Conservation (phyloP, 495 filamentous ascomycete genomes). For the Xylaria bambusicola region DNA sequence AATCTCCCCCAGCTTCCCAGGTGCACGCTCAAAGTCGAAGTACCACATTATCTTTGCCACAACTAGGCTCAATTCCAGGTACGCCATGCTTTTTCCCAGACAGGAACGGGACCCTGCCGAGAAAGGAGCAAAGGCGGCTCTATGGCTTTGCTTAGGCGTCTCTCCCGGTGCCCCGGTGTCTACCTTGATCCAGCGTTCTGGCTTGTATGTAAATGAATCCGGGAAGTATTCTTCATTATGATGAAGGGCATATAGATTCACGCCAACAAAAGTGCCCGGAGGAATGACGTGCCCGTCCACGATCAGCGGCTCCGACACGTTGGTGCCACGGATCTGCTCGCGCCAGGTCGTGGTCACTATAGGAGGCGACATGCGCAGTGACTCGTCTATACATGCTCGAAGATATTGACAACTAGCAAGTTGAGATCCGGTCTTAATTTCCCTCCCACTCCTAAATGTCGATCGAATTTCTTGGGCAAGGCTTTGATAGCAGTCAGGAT, state of each 20-base stretch:
- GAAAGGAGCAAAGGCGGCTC: constrained; percentile 46
- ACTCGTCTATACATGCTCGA: too few species aligned
- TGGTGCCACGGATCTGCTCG: too few species aligned
- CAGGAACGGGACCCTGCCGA: constrained; percentile 41
- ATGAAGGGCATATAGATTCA: constrained; percentile 40
- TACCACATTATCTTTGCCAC: constrained; percentile 31
- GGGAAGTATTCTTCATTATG: constrained; percentile 42
- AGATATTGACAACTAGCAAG: too few species aligned
- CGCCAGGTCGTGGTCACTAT: too few species aligned
- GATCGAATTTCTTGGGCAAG: too few species aligned
- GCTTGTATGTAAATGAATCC: constrained; percentile 38
- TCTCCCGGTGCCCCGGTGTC: neutral
- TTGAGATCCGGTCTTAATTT: too few species aligned
- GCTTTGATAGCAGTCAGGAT: too few species aligned
- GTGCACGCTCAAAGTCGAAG: constrained; percentile 29
- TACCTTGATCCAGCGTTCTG: constrained; percentile 42
- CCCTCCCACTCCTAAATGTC: too few species aligned
- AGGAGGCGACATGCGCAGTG: too few species aligned
- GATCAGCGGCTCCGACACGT: constrained; percentile 42
- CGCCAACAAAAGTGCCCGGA: constrained; percentile 35
- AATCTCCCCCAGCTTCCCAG: constrained; percentile 6
- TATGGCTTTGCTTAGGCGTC: too few species aligned
- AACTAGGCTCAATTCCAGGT: constrained; percentile 33
- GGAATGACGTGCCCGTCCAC: constrained; percentile 31
- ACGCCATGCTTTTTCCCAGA: constrained; percentile 45